Percentiles rank a stretch among this genome's conserved stretches.
phyloP scores from a whole-genome alignment of 345 rosid genomes.

The Combretum micranthum region DNA sequence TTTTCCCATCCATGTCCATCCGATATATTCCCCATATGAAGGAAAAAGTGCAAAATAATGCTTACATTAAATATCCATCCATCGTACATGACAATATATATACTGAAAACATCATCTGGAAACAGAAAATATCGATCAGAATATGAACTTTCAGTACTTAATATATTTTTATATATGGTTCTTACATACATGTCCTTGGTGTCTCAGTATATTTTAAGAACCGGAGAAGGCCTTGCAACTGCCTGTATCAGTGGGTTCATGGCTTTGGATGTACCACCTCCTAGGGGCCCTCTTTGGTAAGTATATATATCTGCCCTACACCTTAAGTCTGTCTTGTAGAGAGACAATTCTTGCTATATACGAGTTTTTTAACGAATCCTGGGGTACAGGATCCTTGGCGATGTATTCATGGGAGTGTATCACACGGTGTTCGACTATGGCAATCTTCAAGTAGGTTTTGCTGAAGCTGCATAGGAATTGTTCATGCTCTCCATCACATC shows the following conservation, averaged over 20 bases:
- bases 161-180: too few species aligned
- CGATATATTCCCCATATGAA: too few species aligned
- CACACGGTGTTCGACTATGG: constrained; percentile 68
- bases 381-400: constrained; percentile 64
- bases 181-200: too few species aligned
- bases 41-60: too few species aligned
- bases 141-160: too few species aligned
- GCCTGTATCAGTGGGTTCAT: constrained; percentile 65
- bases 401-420: constrained; percentile 76
- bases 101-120: too few species aligned
- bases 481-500: not conserved
- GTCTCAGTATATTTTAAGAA: constrained; percentile 61
- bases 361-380: not conserved
- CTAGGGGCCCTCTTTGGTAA: constrained; percentile 69
- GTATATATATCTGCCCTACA: not conserved
- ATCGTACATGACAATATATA: too few species aligned
- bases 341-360: not conserved
- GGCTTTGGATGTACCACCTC: constrained; percentile 61
- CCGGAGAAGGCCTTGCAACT: constrained; percentile 39
- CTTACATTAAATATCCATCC: too few species aligned
- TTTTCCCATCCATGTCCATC: too few species aligned
- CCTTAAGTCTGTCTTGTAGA: not conserved
- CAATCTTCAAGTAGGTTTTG: constrained; percentile 57
- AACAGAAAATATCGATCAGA: too few species aligned
- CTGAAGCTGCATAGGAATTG: constrained; percentile 37